These are phyloP conservation scores for Trifolium subterraneum DNA, from an alignment of 306 rosid species.

Conservation along the genomic window DNA sequence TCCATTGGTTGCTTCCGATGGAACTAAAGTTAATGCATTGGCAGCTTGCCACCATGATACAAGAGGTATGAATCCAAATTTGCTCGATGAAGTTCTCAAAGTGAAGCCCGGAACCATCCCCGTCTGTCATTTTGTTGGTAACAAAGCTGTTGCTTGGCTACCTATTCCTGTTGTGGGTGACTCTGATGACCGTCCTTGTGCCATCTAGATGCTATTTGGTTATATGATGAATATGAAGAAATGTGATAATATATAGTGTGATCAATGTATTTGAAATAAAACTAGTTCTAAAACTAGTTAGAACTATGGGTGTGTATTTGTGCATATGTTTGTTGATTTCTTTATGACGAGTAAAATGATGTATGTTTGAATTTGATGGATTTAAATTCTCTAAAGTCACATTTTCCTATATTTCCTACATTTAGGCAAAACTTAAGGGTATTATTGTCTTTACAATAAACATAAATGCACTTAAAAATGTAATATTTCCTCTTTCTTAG, in stretches of 20 bases:
- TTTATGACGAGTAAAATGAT: neutral
- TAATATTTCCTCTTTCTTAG: no score
- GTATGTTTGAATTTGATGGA: constrained; percentile 20
- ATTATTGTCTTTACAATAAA: no score
- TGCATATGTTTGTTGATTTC: neutral
- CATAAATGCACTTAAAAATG: no score
- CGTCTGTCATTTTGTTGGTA: neutral
- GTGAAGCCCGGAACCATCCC: neutral
- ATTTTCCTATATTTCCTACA: no score
- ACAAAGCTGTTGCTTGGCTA: constrained; percentile 6
- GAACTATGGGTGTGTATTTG: neutral
- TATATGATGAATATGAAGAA: neutral
- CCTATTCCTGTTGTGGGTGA: neutral
- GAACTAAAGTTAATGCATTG: neutral
- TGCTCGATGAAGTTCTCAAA: neutral
- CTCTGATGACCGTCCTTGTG: neutral
- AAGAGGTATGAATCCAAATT: constrained; percentile 9
- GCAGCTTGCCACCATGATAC: constrained; percentile 4
- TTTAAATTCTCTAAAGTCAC: no score
- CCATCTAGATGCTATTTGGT: neutral
- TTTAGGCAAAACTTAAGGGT: no score
- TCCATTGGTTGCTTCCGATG: neutral
- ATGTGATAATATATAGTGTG: neutral
- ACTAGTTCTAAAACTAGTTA: neutral
- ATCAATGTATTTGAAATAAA: neutral